phyloP scores from a whole-genome alignment of 2,329 filamentous ascomycete genomes.

The Neoarthrinium moseri region DNA sequence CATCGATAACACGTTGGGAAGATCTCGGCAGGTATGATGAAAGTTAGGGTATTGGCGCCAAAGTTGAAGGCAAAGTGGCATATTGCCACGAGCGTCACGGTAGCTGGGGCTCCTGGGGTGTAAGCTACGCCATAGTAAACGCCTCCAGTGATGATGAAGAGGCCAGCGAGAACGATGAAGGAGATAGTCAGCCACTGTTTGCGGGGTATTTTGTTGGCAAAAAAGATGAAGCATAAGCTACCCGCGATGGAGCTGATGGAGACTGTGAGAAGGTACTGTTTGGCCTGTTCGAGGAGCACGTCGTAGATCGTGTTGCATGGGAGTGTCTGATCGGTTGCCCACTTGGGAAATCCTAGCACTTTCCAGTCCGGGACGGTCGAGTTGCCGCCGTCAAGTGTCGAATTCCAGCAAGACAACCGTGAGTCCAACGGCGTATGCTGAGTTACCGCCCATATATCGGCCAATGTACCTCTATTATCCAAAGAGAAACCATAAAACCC shows the following conservation, averaged over 20 bases:
- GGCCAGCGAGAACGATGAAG: constrained; percentile 43
- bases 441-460: constrained; percentile 41
- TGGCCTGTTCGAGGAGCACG: constrained; percentile 49
- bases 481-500: constrained; percentile 56
- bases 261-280: constrained; percentile 51
- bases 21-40: constrained; percentile 63
- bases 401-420: constrained; percentile 46
- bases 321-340: constrained; percentile 47
- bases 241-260: constrained; percentile 51
- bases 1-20: constrained; percentile 64
- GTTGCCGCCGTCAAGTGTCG: constrained; percentile 38
- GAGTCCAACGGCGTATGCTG: constrained; percentile 31
- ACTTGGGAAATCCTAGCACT: constrained; percentile 38
- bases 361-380: constrained; percentile 44
- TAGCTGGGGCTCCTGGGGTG: constrained; percentile 35
- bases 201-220: constrained; percentile 47
- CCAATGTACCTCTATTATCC: constrained; percentile 41
- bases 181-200: constrained; percentile 48
- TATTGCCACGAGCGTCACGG: constrained; percentile 49
- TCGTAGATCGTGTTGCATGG: constrained; percentile 53
- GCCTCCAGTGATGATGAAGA: constrained; percentile 49
- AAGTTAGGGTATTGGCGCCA: constrained; percentile 61
- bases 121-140: constrained; percentile 49
- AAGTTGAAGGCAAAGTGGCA: constrained; percentile 57
- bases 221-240: constrained; percentile 46